Evolutionary conservation across 78 protist species (phyloP), one percentile per base, ranked within the genome.

Genomic region (Dictyostelium brefeldianum): DNA sequence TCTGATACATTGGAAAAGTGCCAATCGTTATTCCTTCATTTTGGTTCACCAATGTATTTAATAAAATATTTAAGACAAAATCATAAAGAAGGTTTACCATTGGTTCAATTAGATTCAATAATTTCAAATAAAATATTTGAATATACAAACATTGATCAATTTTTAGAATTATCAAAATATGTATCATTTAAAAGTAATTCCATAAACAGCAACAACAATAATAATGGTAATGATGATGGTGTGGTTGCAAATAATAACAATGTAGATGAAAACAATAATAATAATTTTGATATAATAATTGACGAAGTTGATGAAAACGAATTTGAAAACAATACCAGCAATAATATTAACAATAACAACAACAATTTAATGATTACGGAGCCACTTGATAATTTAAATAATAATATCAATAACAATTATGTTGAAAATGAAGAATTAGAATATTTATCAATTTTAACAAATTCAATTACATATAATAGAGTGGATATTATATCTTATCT

Each of bases 131-230:
- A n/a, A 65, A 65, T 65, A 27, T 65, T 65, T 65, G 46, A 65
- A 29, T 29, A 29, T 27, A 29, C 73, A 8, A 65, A 22, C 12
- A 31, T 65, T 29, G 73, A 65, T 29, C 73, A 65, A 65, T 65
- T 65, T 65, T 65, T 65, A 29, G 73, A 65, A 65, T 5, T 65
- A 25, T 65, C 73, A 29, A 65, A 65, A 65, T 41, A 65, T 29
- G 4, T 29, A 14, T 65, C 73, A 65, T 65, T 65, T 65, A 65
- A 65, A 65, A 29, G 27, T 65, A n/a, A 25, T n/a, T 18, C n/a
- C 1, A 2, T 20, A 1, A 56, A 56, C 18, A 62, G 22, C 12
- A 62, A 9, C 0, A 62, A 62, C 12, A 25, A 11, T 62, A 62
- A 62, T 10, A 22, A 62, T 25, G 22, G 11, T 11, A 62, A 62